Base-by-base conservation (phyloP, 2,329 filamentous ascomycete species). In the Fusarium cicatricum region DNA sequence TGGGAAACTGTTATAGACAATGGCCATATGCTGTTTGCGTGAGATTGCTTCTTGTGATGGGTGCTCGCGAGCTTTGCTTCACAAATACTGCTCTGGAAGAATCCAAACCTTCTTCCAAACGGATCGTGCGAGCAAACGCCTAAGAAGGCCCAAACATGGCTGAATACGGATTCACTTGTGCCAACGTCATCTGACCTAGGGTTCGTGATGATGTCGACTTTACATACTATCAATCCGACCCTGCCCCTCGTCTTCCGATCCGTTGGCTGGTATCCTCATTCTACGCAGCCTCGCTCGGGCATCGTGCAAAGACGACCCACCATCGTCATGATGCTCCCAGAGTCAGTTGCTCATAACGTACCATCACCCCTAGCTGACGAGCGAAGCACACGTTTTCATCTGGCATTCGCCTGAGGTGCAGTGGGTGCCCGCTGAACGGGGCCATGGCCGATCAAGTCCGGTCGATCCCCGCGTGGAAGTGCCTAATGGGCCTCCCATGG, bases 381-480 rank as follows among this genome's bases (percentile, higher is more conserved):
- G 10, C 36, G 43, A 54, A 55, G 42, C 59, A 60, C 60, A 52
- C 45, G 55, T 63, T 56, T 62, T 42, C 23, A 33, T 41, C 46
- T 49, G n/a, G 19, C 26, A 60, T 56, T 63, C 36, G 55, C 28
- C 31, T 40, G 45, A 48, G 44, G 32, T 32, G 36, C 46, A n/a
- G 41, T 26, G 37, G 47, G n/a, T n/a, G n/a, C n/a, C n/a, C n/a
- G n/a, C n/a, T n/a, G n/a, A 46, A 50, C 21, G 32, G 37, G 38
- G 28, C 32, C 21, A 26, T 39, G 19, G 17, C 36, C 37, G 26
- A 33, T 23, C 21, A 39, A 28, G 37, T 16, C 38, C 29, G 53
- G 48, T 28, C 33, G 52, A 41, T 32, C 44, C 42, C 40, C 11
- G 28, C 26, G n/a, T 46, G 36, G 41, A 45, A 26, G 14, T 11